Evolutionary conservation across 1,139 yeast species (phyloP).

Genomic region (Geotrichum cucujoidarum): DNA sequence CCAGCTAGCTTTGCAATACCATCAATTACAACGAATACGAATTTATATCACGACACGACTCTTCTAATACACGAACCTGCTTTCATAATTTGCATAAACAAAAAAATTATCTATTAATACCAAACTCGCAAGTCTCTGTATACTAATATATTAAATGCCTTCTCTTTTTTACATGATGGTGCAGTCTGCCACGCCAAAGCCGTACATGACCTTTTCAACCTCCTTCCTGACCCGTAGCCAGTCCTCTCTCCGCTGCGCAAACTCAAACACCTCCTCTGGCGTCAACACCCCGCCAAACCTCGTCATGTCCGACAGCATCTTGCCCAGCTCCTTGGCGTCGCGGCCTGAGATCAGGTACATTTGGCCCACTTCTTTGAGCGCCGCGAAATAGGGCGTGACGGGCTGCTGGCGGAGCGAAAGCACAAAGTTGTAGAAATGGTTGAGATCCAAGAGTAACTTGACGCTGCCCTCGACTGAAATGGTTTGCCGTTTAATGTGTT

Average conservation of each 20-base stretch:
- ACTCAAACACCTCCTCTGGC: conserved; percentile 90
- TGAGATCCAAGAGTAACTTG: conserved; percentile 53
- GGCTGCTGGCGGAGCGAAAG: conserved; percentile 59
- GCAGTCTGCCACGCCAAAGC: conserved; percentile 55
- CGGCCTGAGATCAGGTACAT: conserved; percentile 69
- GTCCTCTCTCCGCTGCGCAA: conserved; percentile 82
- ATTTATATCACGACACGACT: no score
- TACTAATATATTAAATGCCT: conserved; percentile 9
- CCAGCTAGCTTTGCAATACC: no score
- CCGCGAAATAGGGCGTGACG: conserved; percentile 70
- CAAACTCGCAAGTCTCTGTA: not conserved
- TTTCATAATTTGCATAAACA: no score
- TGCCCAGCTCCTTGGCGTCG: conserved; percentile 79
- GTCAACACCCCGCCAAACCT: conserved; percentile 85
- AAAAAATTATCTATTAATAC: not conserved
- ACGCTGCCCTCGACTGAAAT: conserved; percentile 78
- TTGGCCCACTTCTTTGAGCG: conserved; percentile 79
- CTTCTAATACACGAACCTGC: no score
- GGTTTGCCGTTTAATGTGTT: conserved; percentile 57
- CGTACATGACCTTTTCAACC: conserved; percentile 94
- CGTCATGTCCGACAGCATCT: conserved; percentile 73
- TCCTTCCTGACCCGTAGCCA: conserved; percentile 73
- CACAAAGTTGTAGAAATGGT: conserved; percentile 69
- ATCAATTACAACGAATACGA: no score
- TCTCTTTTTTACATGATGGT: conserved; percentile 47